Percentiles rank a stretch among this genome's conserved stretches.
phyloP scores from a whole-genome alignment of 1,284 basidiomycete species.

The Rhodotorula sp. region DNA sequence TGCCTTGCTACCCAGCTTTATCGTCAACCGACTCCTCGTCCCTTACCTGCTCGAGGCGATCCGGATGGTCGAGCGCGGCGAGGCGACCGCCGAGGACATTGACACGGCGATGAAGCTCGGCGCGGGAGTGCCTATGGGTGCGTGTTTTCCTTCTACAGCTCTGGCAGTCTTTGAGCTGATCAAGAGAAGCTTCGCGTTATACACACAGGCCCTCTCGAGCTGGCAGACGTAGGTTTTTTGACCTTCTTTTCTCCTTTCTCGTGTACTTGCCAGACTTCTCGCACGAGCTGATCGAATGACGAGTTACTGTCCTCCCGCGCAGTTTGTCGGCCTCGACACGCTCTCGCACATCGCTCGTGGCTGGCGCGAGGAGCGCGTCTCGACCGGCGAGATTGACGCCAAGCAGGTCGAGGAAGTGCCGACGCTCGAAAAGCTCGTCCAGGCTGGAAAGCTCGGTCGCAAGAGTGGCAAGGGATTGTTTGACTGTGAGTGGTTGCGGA shows the following conservation, averaged over 20 bases:
- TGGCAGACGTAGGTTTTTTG: constrained; percentile 51
- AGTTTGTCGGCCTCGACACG: constrained; percentile 40
- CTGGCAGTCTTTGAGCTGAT: too few relatives aligned
- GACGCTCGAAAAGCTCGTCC: constrained; percentile 55
- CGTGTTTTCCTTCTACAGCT: neutral
- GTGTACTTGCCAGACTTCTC: neutral
- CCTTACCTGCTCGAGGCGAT: constrained; percentile 60
- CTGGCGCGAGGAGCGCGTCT: constrained; percentile 56
- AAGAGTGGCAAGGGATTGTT: constrained; percentile 57
- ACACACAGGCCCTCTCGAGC: constrained; percentile 56
- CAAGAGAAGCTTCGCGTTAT: neutral
- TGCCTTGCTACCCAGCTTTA: constrained; percentile 48
- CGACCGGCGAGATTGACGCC: constrained; percentile 51
- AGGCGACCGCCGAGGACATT: constrained; percentile 58
- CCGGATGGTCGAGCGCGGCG: constrained; percentile 59
- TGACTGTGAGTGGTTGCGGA: constrained; percentile 45
- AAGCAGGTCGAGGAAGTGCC: constrained; percentile 54
- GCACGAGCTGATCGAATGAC: constrained; percentile 20
- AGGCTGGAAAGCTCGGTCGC: constrained; percentile 56
- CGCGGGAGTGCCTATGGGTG: constrained; percentile 50
- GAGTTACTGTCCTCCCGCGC: neutral
- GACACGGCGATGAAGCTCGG: constrained; percentile 62
- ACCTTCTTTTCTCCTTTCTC: neutral
- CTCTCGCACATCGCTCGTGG: constrained; percentile 55
- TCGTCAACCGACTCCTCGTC: constrained; percentile 57